Evolutionary conservation across 768 basidiomycete species (phyloP).

Genomic region (Mycena floridula): DNA sequence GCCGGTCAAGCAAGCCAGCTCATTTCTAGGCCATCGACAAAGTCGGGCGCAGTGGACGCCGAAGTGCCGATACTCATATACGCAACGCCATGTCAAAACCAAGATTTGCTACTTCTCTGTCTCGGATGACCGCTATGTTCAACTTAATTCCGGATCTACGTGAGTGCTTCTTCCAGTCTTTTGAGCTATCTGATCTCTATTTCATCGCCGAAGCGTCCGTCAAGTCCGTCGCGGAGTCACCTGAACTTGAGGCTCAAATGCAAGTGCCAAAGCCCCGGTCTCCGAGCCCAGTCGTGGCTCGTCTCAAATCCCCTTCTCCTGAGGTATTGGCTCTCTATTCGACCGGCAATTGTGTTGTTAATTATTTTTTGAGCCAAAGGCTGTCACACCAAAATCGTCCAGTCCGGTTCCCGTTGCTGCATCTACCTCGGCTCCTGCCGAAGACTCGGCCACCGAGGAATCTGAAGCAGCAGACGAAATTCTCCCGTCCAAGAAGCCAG

Average conservation of each 20-base stretch:
- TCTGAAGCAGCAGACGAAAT: too few relatives aligned
- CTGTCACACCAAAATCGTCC: background rate
- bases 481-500: too few relatives aligned
- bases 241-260: background rate
- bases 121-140: conserved; percentile 67
- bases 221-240: background rate
- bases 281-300: too few relatives aligned
- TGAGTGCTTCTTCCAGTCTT: conserved; percentile 27
- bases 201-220: conserved; percentile 8
- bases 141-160: conserved; percentile 63
- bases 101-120: conserved; percentile 57
- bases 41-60: conserved; percentile 60
- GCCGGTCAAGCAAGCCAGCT: background rate
- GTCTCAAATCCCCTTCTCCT: too few relatives aligned
- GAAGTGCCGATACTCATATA: conserved; percentile 64
- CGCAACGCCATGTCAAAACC: conserved; percentile 68
- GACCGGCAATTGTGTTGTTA: too few relatives aligned
- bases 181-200: conserved; percentile 8
- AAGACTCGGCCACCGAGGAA: too few relatives aligned
- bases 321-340: too few relatives aligned
- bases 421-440: too few relatives aligned
- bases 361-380: too few relatives aligned
- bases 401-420: too few relatives aligned
- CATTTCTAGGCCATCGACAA: conserved; percentile 59
- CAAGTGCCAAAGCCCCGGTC: too few relatives aligned